Conservation (phyloP, 208 protist genomes). For the Leishmania aethiopica region DNA sequence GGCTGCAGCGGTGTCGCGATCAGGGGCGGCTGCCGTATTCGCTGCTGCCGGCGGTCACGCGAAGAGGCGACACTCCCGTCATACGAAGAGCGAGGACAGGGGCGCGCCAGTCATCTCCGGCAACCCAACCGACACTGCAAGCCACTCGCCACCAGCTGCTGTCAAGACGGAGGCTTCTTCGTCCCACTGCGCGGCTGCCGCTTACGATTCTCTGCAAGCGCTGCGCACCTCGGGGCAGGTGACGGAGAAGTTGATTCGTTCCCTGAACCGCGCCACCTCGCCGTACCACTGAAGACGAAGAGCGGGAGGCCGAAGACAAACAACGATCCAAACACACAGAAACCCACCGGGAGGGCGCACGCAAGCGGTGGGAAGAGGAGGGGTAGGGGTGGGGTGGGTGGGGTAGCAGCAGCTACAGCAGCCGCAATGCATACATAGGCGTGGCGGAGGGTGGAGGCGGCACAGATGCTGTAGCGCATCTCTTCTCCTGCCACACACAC, state of each 20-base stretch:
- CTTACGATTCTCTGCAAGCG: conserved; percentile 25
- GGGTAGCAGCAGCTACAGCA: neutral
- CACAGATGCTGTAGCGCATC: neutral
- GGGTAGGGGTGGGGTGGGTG: neutral
- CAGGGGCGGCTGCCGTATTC: conserved; percentile 4
- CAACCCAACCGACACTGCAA: neutral
- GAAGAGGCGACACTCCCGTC: conserved; percentile 1
- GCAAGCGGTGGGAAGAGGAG: neutral
- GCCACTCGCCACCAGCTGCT: neutral
- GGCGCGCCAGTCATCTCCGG: neutral
- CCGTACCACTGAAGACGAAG: neutral
- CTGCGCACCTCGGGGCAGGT: conserved; percentile 20
- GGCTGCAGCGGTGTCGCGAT: conserved; percentile 24
- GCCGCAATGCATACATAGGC: neutral
- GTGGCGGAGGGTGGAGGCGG: neutral
- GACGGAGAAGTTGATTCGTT: conserved; percentile 20
- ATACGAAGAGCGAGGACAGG: neutral
- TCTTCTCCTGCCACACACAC: neutral
- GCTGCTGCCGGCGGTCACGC: neutral
- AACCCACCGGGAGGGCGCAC: neutral
- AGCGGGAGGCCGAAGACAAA: neutral
- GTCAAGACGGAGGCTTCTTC: neutral
- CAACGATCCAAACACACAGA: neutral
- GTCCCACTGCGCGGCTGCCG: neutral
- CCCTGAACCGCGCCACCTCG: conserved; percentile 18